These are phyloP conservation scores for Oehlia diaphana DNA, from an alignment of 192 early-diverging fungal genomes.

Conservation along the genomic window DNA sequence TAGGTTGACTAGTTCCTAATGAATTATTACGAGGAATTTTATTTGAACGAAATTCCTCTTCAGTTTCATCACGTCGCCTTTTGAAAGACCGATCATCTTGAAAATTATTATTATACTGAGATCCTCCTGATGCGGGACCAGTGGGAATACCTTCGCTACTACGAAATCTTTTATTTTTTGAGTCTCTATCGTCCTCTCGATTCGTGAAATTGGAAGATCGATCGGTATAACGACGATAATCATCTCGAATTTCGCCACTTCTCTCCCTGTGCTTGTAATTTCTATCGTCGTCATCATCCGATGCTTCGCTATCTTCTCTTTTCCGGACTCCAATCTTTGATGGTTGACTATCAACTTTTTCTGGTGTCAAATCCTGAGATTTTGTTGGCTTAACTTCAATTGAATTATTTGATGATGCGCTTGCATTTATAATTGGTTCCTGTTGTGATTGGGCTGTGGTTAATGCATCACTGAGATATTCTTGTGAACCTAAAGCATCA, in stretches of 20 bases:
- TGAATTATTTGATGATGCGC: neutral
- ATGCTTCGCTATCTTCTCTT: slow-evolving; percentile 50
- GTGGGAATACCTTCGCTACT: slow-evolving; percentile 30
- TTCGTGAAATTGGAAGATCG: neutral
- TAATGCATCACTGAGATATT: slow-evolving; percentile 39
- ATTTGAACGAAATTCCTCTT: slow-evolving; percentile 31
- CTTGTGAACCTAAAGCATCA: slow-evolving; percentile 42
- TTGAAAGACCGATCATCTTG: slow-evolving; percentile 29
- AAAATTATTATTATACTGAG: slow-evolving; percentile 30
- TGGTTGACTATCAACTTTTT: neutral
- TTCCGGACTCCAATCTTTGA: slow-evolving; percentile 30
- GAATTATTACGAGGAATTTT: slow-evolving; percentile 30
- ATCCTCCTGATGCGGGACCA: slow-evolving; percentile 28
- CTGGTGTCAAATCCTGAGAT: neutral
- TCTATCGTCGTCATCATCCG: slow-evolving; percentile 69
- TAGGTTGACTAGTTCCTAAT: slow-evolving; percentile 4
- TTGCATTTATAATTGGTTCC: slow-evolving; percentile 8
- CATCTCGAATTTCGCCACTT: slow-evolving; percentile 42
- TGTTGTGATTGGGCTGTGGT: neutral
- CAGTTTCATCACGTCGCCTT: slow-evolving; percentile 26
- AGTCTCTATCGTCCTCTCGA: slow-evolving; percentile 31
- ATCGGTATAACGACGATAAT: slow-evolving; percentile 23
- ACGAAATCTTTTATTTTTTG: slow-evolving; percentile 34
- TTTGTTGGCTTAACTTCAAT: slow-evolving; percentile 7
- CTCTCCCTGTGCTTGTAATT: slow-evolving; percentile 71